Conservation (phyloP, 805 yeast species). For the Kodamaea leandrae region DNA sequence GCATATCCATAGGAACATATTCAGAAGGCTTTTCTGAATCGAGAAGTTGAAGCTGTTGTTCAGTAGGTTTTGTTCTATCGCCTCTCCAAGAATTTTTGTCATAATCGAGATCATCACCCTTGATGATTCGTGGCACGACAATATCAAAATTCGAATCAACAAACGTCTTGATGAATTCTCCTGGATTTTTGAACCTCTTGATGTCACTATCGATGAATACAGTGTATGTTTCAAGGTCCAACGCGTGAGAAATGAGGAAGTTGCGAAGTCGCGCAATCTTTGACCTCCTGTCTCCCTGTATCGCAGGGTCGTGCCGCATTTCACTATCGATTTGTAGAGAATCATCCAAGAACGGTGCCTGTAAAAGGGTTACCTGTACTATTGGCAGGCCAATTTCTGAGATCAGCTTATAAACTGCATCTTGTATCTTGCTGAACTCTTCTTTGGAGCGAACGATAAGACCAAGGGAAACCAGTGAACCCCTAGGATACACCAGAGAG, state of each 20-base stretch:
- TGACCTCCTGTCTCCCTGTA: conserved; percentile 36
- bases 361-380: conserved; percentile 23
- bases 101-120: conserved; percentile 26
- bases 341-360: conserved; percentile 36
- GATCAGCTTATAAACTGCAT: conserved; percentile 12
- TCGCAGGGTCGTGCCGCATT: conserved; percentile 24
- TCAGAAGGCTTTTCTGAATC: conserved; percentile 26
- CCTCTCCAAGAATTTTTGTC: conserved; percentile 44
- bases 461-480: conserved; percentile 21
- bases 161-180: conserved; percentile 25
- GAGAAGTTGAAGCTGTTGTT: conserved; percentile 25
- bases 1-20: conserved; percentile 34
- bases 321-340: conserved; percentile 16
- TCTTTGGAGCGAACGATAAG: conserved; percentile 29
- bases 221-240: conserved; percentile 30
- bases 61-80: conserved; percentile 30
- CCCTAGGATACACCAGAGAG: conserved; percentile 15
- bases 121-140: conserved; percentile 34
- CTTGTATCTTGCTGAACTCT: conserved; percentile 21
- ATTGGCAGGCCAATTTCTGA: not conserved
- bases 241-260: conserved; percentile 27
- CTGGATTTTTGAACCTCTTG: conserved; percentile 18
- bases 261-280: conserved; percentile 38
- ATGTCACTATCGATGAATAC: conserved; percentile 40
- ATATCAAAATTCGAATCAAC: conserved; percentile 31